These are phyloP conservation scores for Bertia moriformis DNA, from an alignment of 2,329 filamentous ascomycete species.

Conservation along the genomic window DNA sequence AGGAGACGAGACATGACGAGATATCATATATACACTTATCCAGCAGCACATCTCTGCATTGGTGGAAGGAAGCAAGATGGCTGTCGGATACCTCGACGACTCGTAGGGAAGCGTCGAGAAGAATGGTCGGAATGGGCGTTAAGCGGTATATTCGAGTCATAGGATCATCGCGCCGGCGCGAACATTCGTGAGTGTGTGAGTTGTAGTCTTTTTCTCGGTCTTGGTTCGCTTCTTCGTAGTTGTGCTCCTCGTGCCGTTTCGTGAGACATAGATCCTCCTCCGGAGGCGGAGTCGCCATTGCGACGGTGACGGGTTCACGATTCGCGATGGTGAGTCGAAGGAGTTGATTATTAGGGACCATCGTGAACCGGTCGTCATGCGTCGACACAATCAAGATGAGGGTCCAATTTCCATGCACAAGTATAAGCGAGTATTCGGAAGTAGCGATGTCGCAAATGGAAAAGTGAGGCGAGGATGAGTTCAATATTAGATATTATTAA, in stretches of 20 bases:
- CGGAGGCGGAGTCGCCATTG: not conserved
- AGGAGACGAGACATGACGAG: slow-evolving; percentile 14
- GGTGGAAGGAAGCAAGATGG: slow-evolving; percentile 17
- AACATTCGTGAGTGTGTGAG: too few relatives aligned
- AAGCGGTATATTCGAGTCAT: slow-evolving; percentile 10
- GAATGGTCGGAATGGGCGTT: slow-evolving; percentile 19
- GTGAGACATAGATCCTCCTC: too few relatives aligned
- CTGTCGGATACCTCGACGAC: slow-evolving; percentile 26
- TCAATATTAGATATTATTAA: too few relatives aligned
- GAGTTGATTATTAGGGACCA: not conserved
- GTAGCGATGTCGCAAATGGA: too few relatives aligned
- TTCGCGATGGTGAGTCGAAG: not conserved
- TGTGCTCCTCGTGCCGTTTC: too few relatives aligned
- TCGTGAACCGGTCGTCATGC: not conserved
- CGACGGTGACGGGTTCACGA: not conserved
- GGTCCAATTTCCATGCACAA: too few relatives aligned
- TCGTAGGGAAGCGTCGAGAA: slow-evolving; percentile 18
- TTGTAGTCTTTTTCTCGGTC: too few relatives aligned
- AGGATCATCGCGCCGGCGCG: too few relatives aligned
- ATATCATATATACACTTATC: slow-evolving; percentile 22
- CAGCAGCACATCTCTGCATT: slow-evolving; percentile 16
- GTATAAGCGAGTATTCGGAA: too few relatives aligned
- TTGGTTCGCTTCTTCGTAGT: too few relatives aligned
- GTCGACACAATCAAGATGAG: too few relatives aligned
- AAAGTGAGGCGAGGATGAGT: too few relatives aligned